Evolutionary conservation across 2,329 filamentous ascomycete species (phyloP).

Genomic region (Fusarium sp.): DNA sequence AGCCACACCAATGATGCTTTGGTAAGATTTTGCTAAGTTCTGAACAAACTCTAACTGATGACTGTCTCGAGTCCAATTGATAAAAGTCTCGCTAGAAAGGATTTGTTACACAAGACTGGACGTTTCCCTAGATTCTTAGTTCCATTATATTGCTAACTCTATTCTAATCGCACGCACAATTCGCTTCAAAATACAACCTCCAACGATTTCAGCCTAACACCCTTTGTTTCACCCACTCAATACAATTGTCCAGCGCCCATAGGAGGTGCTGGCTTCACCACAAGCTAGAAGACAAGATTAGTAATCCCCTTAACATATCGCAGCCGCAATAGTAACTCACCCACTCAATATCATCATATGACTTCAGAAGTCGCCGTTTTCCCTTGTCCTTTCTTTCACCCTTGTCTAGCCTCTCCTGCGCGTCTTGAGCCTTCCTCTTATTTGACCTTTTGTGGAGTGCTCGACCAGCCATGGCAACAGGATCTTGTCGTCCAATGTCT

Average conservation of each 20-base stretch:
- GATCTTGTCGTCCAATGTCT: neutral
- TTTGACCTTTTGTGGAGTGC: neutral
- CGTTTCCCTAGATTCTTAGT: no score
- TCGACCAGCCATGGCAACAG: neutral
- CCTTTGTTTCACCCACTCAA: neutral
- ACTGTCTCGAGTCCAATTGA: no score
- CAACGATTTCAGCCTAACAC: rapidly evolving
- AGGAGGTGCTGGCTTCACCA: neutral
- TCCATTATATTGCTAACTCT: no score
- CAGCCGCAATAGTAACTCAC: neutral
- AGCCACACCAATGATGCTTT: no score
- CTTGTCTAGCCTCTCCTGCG: neutral
- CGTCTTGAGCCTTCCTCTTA: neutral
- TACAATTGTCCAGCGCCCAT: neutral
- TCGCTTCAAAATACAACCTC: rapidly evolving
- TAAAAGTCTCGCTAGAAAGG: no score
- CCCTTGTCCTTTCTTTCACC: neutral
- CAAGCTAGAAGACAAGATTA: neutral
- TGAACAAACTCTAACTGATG: no score
- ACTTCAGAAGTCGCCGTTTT: neutral
- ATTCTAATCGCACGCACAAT: rapidly evolving
- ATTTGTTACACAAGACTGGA: no score
- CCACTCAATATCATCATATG: neutral
- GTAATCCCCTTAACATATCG: neutral
- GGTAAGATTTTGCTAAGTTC: no score